Base-by-base conservation (phyloP, 345 rosid genomes). In the Alliaria petiolata region DNA sequence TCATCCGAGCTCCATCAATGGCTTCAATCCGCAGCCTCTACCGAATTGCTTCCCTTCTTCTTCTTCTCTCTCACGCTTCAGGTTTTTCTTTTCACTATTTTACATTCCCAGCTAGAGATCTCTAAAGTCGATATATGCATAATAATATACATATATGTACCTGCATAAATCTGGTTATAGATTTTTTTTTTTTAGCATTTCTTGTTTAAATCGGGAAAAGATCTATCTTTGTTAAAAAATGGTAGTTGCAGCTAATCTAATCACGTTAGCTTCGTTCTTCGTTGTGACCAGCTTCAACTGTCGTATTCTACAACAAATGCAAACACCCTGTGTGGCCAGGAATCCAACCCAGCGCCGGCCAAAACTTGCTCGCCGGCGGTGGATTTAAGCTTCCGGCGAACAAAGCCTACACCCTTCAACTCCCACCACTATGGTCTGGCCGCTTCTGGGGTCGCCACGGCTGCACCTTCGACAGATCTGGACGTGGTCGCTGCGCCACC, bases 381-480 rank as follows among this genome's bases (percentile, higher is more conserved):
- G 99, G 99, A 2, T 88, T 95, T 79, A 81, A 81, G 77, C 97
- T 91, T 7, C 81, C 80, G 7, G 85, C 88, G 2, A 86, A 83
- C 76, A 86, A 76, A 74, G 86, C 91, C 52, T 75, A 73, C 85
- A 44, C 90, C 35, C 65, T 91, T 31, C 79, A 57, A 3, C 85
- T 95, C 52, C 99, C 95, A 0, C 54, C 95, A 0, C 89, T 91
- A 11, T 95, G 97, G 99, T 89, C 97, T 0, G 96, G 99, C 50
- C 97, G 99, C 9, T 85, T 95, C 78, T 91, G 97, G 96, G 99
- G 97, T 36, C 90, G 97, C 31, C 97, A 91, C 47, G 95, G 93
- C 59, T 93, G 99, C 81, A 52, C 84, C 58, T 93, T 93, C 45
- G 95, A 89, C 72, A 67, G 66, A 16, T 53, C 85, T 0, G 97